phyloP scores from a whole-genome alignment of 2,329 filamentous ascomycete genomes.

The Exophiala aquamarina region DNA sequence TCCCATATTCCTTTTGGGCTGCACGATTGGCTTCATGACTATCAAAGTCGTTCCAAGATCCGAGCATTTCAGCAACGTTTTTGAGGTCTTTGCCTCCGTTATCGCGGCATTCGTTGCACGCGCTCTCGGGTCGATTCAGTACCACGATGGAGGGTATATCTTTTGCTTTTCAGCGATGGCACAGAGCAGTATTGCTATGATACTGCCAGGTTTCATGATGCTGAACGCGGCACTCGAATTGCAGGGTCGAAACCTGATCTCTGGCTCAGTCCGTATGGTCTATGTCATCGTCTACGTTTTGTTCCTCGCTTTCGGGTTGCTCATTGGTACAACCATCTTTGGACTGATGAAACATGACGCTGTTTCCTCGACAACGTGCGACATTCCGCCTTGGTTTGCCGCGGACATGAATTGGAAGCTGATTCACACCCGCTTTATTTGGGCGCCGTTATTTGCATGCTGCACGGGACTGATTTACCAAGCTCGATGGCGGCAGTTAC shows the following conservation, averaged over 20 bases:
- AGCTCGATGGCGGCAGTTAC: conserved; percentile 74
- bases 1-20: conserved; percentile 72
- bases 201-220: conserved; percentile 68
- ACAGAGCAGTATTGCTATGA: conserved; percentile 71
- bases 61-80: conserved; percentile 64
- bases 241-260: conserved; percentile 66
- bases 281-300: conserved; percentile 73
- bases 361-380: conserved; percentile 10
- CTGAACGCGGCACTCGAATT: conserved; percentile 63
- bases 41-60: conserved; percentile 72
- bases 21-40: conserved; percentile 71
- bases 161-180: conserved; percentile 73
- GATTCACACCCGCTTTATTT: conserved; percentile 57
- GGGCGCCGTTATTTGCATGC: conserved; percentile 71
- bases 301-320: conserved; percentile 71
- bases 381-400: conserved; percentile 12
- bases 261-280: conserved; percentile 70
- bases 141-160: conserved; percentile 44
- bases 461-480: conserved; percentile 79
- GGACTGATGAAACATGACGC: conserved; percentile 36
- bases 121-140: conserved; percentile 64
- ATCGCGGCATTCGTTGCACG: conserved; percentile 68
- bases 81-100: conserved; percentile 63
- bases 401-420: conserved; percentile 23
- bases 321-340: conserved; percentile 64